These are phyloP conservation scores for Aureobasidium sp. DNA, from an alignment of 2,329 filamentous ascomycete species.

Conservation along the genomic window DNA sequence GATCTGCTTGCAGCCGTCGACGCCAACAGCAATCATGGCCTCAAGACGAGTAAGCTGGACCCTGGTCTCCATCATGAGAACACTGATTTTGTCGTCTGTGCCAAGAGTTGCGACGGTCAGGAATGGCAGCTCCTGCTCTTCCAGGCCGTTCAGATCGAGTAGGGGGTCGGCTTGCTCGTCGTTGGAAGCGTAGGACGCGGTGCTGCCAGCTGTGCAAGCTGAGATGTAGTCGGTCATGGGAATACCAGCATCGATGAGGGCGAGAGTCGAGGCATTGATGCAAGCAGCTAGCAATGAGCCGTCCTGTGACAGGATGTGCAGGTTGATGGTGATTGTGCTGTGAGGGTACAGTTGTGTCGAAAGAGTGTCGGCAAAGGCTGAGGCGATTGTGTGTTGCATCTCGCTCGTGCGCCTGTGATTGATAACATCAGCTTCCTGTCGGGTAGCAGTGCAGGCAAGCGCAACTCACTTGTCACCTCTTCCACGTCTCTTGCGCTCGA, in stretches of 20 bases:
- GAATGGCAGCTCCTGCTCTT: conserved; percentile 83
- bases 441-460: not conserved
- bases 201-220: conserved; percentile 80
- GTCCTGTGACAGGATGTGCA: conserved; percentile 85
- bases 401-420: conserved; percentile 66
- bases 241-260: conserved; percentile 87
- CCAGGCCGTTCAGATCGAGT: conserved; percentile 69
- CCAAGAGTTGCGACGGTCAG: conserved; percentile 79
- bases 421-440: not conserved
- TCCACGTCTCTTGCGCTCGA: conserved; percentile 72
- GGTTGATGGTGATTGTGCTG: conserved; percentile 71
- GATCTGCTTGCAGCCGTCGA: conserved; percentile 87
- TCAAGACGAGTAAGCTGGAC: conserved; percentile 78
- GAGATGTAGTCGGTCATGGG: conserved; percentile 90
- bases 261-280: conserved; percentile 84
- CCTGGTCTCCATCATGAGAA: conserved; percentile 78
- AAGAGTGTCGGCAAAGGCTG: conserved; percentile 68
- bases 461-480: conserved; percentile 67
- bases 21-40: conserved; percentile 84
- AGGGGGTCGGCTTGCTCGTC: conserved; percentile 72
- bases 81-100: conserved; percentile 60
- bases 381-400: conserved; percentile 70
- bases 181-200: conserved; percentile 54
- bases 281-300: conserved; percentile 84
- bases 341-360: conserved; percentile 87